Conservation (phyloP, 1,139 yeast species). For the Candida sanyaensis region DNA sequence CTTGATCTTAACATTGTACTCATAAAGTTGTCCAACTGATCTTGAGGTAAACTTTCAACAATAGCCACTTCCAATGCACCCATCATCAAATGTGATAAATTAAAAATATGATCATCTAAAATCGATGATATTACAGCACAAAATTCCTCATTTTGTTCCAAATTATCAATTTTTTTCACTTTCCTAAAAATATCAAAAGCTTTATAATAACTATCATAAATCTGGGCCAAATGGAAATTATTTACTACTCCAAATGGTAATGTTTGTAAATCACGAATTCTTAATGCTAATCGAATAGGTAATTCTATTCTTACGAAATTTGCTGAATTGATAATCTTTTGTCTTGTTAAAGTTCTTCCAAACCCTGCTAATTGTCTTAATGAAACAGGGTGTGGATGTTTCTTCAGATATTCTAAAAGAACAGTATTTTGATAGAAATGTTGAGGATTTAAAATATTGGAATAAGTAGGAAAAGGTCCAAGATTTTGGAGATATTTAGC, state of each 20-base stretch:
- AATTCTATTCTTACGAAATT: slow-evolving; percentile 85
- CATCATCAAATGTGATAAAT: slow-evolving; percentile 87
- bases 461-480: slow-evolving; percentile 48
- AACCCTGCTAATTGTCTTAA: slow-evolving; percentile 85
- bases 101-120: slow-evolving; percentile 75
- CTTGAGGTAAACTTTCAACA: slow-evolving; percentile 59
- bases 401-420: slow-evolving; percentile 61
- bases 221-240: slow-evolving; percentile 82
- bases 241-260: slow-evolving; percentile 84
- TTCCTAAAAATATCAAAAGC: slow-evolving; percentile 84
- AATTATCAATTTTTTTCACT: slow-evolving; percentile 61
- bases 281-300: slow-evolving; percentile 79
- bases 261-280: slow-evolving; percentile 75
- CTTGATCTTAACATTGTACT: slow-evolving; percentile 79
- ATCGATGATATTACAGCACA: slow-evolving; percentile 63
- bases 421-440: slow-evolving; percentile 89
- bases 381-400: slow-evolving; percentile 86
- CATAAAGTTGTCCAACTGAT: slow-evolving; percentile 69
- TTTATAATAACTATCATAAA: slow-evolving; percentile 84
- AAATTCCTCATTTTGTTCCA: slow-evolving; percentile 75
- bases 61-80: slow-evolving; percentile 86
- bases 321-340: slow-evolving; percentile 78
- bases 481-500: slow-evolving; percentile 41
- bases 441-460: slow-evolving; percentile 54
- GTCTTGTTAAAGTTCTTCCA: slow-evolving; percentile 77